phyloP scores from a whole-genome alignment of 2,329 filamentous ascomycete genomes.

The Stachybotrys chlorohalonatus region DNA sequence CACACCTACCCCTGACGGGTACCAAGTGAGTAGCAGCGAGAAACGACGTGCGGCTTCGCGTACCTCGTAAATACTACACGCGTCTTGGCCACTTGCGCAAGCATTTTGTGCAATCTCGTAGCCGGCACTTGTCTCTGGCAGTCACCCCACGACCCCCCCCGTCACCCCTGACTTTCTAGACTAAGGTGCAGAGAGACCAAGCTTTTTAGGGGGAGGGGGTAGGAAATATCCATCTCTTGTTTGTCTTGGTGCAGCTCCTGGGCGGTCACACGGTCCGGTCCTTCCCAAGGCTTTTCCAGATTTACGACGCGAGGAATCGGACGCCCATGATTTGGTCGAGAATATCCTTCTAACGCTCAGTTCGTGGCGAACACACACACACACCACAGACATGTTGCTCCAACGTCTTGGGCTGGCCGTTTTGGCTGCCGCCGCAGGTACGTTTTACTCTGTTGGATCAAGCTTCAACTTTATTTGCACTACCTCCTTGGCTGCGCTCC shows the following conservation, averaged over 20 bases:
- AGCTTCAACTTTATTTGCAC: neutral
- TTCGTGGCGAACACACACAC: too few species aligned
- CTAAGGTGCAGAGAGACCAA: neutral
- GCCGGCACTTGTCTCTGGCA: neutral
- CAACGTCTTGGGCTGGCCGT: neutral
- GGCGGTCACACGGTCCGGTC: neutral
- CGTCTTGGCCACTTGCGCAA: neutral
- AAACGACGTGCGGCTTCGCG: too few species aligned
- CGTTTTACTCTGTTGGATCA: neutral
- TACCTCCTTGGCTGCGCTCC: too few species aligned
- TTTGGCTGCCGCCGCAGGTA: conserved; percentile 1
- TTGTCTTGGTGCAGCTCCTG: neutral
- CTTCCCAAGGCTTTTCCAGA: neutral
- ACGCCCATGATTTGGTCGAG: neutral
- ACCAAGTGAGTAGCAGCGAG: too few species aligned
- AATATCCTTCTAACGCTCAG: neutral
- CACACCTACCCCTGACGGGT: too few species aligned
- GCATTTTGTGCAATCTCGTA: neutral
- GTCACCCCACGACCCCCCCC: neutral
- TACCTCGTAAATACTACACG: too few species aligned
- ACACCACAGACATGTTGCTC: neutral
- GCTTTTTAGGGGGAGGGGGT: neutral
- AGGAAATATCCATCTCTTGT: neutral
- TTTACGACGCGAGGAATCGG: neutral
- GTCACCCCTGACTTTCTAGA: neutral